phyloP scores from a whole-genome alignment of 2,329 filamentous ascomycete species.

The Orbilia javanica region DNA sequence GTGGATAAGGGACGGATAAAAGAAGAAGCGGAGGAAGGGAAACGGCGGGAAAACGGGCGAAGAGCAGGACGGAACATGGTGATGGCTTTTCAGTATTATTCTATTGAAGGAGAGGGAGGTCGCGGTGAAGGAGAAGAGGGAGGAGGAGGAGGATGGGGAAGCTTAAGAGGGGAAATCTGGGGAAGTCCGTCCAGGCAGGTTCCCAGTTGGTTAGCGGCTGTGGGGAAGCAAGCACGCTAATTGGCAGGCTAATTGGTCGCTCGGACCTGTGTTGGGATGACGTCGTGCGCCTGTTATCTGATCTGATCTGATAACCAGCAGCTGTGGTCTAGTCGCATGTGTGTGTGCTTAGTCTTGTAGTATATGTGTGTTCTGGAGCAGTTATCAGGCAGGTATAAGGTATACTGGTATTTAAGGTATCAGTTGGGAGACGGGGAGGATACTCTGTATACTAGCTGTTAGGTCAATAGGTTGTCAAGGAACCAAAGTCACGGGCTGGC shows the following conservation, averaged over 20 bases:
- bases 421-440: too few species aligned
- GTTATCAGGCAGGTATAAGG: too few species aligned
- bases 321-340: background rate
- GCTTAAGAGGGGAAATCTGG: constrained; percentile 59
- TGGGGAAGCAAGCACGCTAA: constrained; percentile 2
- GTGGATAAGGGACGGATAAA: constrained; percentile 57
- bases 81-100: background rate
- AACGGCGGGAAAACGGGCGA: constrained; percentile 36
- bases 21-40: constrained; percentile 38
- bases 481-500: too few species aligned
- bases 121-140: background rate
- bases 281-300: constrained; percentile 2
- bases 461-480: too few species aligned
- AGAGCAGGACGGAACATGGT: constrained; percentile 53
- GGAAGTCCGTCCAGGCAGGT: constrained; percentile 41
- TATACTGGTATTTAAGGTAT: too few species aligned
- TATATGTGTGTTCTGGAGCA: too few species aligned
- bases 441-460: too few species aligned
- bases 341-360: too few species aligned
- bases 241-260: background rate
- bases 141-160: constrained; percentile 3
- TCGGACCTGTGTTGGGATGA: constrained; percentile 8
- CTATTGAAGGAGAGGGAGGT: background rate
- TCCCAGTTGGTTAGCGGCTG: too few species aligned
- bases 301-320: background rate